Evolutionary conservation across 2,329 filamentous ascomycete genomes (phyloP).

Genomic region (Penicillium sp.): DNA sequence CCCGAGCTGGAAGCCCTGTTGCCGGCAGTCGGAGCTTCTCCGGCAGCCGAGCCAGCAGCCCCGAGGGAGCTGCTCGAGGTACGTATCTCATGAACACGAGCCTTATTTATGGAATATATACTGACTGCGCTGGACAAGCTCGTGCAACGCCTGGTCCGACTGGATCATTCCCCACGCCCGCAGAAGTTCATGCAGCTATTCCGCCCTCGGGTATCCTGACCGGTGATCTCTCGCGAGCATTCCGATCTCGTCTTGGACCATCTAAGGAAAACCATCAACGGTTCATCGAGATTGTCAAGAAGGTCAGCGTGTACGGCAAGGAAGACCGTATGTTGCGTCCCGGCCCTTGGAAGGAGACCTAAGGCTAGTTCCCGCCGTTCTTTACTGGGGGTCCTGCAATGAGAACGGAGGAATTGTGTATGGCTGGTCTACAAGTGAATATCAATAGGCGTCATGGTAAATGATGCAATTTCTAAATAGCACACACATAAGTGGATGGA

Average conservation of each 20-base stretch:
- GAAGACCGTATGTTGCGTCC: conserved; percentile 40
- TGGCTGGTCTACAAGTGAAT: neutral
- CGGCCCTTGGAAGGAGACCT: conserved; percentile 32
- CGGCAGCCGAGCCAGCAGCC: conserved; percentile 40
- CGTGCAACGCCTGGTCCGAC: conserved; percentile 30
- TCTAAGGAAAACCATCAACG: conserved; percentile 39
- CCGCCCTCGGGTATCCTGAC: conserved; percentile 44
- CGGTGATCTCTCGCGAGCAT: conserved; percentile 42
- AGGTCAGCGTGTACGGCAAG: conserved; percentile 42
- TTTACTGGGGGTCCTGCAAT: neutral
- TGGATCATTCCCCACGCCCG: conserved; percentile 41
- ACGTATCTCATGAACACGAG: conserved; percentile 5
- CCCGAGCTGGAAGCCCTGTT: conserved; percentile 46
- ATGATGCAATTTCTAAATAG: neutral
- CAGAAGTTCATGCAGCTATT: conserved; percentile 46
- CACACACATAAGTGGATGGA: neutral
- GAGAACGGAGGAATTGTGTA: neutral
- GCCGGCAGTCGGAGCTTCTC: conserved; percentile 24
- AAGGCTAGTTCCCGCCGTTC: neutral
- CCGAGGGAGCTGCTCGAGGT: conserved; percentile 31
- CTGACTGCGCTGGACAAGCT: conserved; percentile 18
- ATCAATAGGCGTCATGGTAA: neutral
- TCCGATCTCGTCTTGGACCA: conserved; percentile 41
- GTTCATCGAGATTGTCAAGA: conserved; percentile 44
- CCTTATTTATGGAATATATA: neutral